A percentile compares a stretch with the other conserved stretches of the same genome.
These are phyloP conservation scores for Fragaria iinumae DNA, from an alignment of 306 rosid genomes.

Conservation along the genomic window DNA sequence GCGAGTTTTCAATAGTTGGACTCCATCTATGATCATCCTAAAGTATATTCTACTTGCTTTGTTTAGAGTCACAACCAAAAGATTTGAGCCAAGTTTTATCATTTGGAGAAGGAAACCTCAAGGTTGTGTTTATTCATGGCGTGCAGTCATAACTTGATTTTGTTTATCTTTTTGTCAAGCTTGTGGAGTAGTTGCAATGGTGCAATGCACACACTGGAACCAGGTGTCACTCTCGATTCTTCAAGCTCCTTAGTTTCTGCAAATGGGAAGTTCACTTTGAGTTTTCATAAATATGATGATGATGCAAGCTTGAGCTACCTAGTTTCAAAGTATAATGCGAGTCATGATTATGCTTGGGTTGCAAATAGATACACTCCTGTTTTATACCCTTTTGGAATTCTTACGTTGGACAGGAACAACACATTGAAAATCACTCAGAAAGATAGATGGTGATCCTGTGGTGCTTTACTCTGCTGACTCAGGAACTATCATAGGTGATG, in stretches of 20 bases:
- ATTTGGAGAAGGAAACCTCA: background rate
- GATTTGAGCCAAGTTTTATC: background rate
- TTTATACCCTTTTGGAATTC: background rate
- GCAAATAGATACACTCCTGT: background rate
- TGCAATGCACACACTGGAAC: background rate
- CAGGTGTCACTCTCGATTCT: background rate
- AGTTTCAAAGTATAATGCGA: background rate
- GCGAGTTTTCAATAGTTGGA: background rate
- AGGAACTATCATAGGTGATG: background rate
- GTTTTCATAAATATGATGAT: background rate
- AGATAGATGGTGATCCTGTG: slow-evolving; percentile 7
- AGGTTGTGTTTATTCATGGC: background rate
- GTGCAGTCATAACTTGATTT: background rate
- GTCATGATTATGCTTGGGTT: background rate
- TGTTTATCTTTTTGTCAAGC: background rate
- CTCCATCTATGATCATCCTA: background rate
- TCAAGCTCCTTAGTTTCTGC: slow-evolving; percentile 11
- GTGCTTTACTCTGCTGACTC: background rate
- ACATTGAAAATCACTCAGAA: background rate
- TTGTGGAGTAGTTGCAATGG: background rate
- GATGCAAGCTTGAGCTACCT: background rate
- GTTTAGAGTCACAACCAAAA: background rate
- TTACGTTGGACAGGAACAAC: slow-evolving; percentile 2
- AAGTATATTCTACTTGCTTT: background rate
- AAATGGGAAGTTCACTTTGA: background rate